Base-by-base conservation (phyloP, 2,329 filamentous ascomycete genomes). In the Beauveria brongniartii region DNA sequence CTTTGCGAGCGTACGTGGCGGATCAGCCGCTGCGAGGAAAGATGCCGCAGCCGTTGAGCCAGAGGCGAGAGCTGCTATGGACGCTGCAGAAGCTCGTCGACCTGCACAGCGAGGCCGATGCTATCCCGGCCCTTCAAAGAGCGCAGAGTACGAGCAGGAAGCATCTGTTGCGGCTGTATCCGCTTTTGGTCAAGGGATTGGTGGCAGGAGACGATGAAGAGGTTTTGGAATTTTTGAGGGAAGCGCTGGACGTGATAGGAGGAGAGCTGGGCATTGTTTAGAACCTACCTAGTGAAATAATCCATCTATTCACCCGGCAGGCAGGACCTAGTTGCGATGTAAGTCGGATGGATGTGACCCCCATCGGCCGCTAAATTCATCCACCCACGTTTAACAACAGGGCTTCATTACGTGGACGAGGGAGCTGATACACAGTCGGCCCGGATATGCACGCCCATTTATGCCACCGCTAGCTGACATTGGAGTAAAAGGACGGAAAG, bases 1-100 rank as follows among this genome's bases (percentile, higher is more conserved):
- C 90, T 0, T 75, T 97, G n/a, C 87, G 91, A 61, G 81, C 87
- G 1, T 97, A 96, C 70, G 87, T 95, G 51, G 90, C 92, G 4
- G 94, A 99, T 72, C 93, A 97, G 70, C 92, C 93, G 1, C 78
- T 99, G 22, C 82, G 94, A 16, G 92, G 94, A 0, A 83, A 87
- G 55, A 94, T 95, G 86, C 94, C 94, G 5, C 90, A 94, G 71
- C 93, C 93, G 0, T 78, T 91, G 5, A 87, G 85, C 9, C 90
- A 96, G 69, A 83, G 90, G 48, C 87, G 83, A 64, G 94, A 96
- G 70, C 76, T 99, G 12, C 71, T 89, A 5, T 88, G 90, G 68
- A 80, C 92, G 26, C 77, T 97, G 20, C 75, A 77, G 54, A 78
- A 83, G 51, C 77, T 96, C 40, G 82, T 89, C 1, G 78, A 80